Conservation (phyloP, 1,284 basidiomycete species). For the Cutaneotrichosporon mucoides region DNA sequence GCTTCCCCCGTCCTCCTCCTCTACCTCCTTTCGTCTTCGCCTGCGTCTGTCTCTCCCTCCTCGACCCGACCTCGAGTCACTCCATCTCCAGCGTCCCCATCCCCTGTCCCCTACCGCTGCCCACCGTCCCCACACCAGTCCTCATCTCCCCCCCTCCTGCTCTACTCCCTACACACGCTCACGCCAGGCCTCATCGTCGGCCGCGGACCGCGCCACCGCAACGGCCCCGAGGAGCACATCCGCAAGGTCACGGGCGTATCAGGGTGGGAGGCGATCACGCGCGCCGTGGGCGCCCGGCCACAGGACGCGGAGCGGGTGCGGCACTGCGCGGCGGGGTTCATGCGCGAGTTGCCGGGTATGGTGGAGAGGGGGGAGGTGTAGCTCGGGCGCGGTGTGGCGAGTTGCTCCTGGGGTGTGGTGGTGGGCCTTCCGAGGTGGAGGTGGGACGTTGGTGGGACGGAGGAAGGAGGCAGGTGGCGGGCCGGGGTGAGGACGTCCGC, state of each 20-base stretch:
- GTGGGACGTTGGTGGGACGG: neutral
- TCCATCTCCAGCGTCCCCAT: no score
- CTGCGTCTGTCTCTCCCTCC: no score
- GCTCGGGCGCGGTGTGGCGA: neutral
- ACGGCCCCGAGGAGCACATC: conserved; percentile 6
- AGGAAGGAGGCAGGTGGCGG: no score
- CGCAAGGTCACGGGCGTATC: neutral
- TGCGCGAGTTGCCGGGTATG: conserved; percentile 1
- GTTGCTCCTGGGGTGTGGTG: neutral
- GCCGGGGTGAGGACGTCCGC: no score
- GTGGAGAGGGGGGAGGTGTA: neutral
- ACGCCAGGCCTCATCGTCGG: conserved; percentile 10
- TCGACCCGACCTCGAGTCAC: no score
- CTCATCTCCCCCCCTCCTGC: no score
- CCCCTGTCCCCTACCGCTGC: no score
- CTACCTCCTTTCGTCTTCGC: no score
- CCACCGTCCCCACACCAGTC: no score
- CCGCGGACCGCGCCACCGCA: neutral
- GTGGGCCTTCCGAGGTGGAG: no score
- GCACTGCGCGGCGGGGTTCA: conserved; percentile 4
- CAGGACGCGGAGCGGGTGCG: conserved; percentile 14
- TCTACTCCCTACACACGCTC: neutral
- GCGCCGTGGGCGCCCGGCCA: conserved; percentile 3
- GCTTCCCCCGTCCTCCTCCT: no score
- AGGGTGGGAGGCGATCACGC: conserved; percentile 7